Evolutionary conservation across 768 basidiomycete species (phyloP).

Genomic region (Pulveroboletus frians): DNA sequence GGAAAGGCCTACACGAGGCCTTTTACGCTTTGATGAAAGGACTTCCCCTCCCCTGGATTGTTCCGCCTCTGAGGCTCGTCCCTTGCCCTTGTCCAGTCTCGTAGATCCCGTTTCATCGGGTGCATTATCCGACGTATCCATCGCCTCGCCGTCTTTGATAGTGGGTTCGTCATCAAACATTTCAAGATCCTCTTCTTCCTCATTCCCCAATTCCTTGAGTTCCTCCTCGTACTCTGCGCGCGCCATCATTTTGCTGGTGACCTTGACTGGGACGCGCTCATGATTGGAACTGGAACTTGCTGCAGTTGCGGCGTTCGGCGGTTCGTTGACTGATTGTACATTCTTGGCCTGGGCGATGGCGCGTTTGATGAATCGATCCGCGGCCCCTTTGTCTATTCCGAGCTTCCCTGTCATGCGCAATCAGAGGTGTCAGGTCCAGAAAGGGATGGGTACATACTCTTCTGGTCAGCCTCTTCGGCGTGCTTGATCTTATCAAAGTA

Average conservation of each 20-base stretch:
- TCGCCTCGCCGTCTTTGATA: constrained; percentile 5
- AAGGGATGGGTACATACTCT: constrained; percentile 22
- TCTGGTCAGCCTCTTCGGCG: constrained; percentile 62
- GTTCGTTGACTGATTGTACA: constrained; percentile 30
- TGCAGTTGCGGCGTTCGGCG: constrained; percentile 6
- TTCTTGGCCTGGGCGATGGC: constrained; percentile 63
- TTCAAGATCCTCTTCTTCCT: constrained; percentile 39
- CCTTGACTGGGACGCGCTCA: constrained; percentile 43
- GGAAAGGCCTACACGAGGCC: constrained; percentile 57
- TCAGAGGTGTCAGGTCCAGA: neutral
- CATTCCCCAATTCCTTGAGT: constrained; percentile 39
- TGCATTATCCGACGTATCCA: constrained; percentile 2
- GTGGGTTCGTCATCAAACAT: constrained; percentile 31
- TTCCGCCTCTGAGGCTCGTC: constrained; percentile 31
- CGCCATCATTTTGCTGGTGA: constrained; percentile 72
- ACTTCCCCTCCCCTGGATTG: constrained; percentile 7
- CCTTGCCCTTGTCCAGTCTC: constrained; percentile 32
- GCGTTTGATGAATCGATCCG: constrained; percentile 77
- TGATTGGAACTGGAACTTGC: constrained; percentile 11
- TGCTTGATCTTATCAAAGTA: constrained; percentile 81
- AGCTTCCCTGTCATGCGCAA: constrained; percentile 30
- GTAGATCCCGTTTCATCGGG: neutral
- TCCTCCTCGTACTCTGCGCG: constrained; percentile 59
- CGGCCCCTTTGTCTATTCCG: constrained; percentile 73
- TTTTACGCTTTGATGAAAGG: constrained; percentile 39